A percentile compares a stretch with the other conserved stretches of the same genome.
These are phyloP conservation scores for Malus sieversii DNA, from an alignment of 306 rosid species.

Conservation along the genomic window DNA sequence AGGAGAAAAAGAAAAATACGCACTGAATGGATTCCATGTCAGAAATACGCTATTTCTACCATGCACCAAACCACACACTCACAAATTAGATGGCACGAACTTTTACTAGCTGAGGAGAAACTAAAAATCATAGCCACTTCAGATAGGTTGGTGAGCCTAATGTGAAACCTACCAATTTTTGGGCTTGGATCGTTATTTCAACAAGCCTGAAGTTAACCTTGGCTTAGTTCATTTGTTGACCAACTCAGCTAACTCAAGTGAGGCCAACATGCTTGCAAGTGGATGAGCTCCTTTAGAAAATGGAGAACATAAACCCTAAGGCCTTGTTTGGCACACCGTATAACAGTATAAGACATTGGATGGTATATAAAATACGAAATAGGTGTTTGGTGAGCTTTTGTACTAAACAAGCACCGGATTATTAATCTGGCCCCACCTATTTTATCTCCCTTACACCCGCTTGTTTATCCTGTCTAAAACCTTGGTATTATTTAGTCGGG, in stretches of 20 bases:
- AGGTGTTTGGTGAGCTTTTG: no score
- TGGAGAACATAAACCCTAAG: not conserved
- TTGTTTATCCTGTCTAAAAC: no score
- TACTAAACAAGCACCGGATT: no score
- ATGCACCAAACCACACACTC: not conserved
- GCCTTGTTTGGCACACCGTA: no score
- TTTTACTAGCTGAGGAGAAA: not conserved
- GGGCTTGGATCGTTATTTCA: not conserved
- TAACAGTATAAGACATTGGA: no score
- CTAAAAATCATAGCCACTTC: not conserved
- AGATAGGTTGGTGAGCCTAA: not conserved
- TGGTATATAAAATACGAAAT: no score
- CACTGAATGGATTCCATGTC: not conserved
- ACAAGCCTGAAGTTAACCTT: not conserved
- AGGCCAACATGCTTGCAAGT: not conserved
- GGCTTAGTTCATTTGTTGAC: not conserved
- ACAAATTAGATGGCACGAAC: not conserved
- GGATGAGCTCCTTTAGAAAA: not conserved
- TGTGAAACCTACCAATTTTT: not conserved
- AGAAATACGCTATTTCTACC: not conserved
- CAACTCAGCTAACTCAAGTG: not conserved
- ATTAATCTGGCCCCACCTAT: no score
- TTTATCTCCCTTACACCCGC: no score
- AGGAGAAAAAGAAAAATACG: not conserved
- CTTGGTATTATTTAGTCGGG: no score